phyloP scores from a whole-genome alignment of 2,329 filamentous ascomycete genomes.

The Fusarium neocosmosporiellum region DNA sequence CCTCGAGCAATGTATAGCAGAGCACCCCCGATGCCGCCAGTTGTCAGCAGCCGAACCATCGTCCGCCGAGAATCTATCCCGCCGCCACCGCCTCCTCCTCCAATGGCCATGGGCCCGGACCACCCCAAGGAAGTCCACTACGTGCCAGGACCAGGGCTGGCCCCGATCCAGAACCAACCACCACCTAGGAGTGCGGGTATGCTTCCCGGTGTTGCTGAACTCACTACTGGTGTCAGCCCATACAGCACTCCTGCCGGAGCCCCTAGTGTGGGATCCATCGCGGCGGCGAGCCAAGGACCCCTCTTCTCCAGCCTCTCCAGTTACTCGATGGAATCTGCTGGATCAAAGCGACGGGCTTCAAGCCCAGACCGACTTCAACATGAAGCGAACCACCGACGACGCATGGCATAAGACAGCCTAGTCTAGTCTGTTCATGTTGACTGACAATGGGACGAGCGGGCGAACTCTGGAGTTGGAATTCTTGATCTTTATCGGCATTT shows the following conservation, averaged over 20 bases:
- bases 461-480: conserved; percentile 28
- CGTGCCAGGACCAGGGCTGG: conserved; percentile 56
- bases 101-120: conserved; percentile 41
- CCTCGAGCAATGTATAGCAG: conserved; percentile 55
- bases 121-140: conserved; percentile 48
- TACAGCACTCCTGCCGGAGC: conserved; percentile 63
- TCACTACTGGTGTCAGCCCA: conserved; percentile 72
- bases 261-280: conserved; percentile 45
- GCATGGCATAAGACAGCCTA: conserved; percentile 42
- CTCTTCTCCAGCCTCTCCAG: conserved; percentile 48
- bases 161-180: conserved; percentile 63
- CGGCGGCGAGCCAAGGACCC: conserved; percentile 52
- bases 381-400: conserved; percentile 59
- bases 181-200: conserved; percentile 55
- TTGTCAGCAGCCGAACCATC: conserved; percentile 50
- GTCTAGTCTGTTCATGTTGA: not conserved
- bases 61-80: conserved; percentile 56
- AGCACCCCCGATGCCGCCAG: conserved; percentile 47
- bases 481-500: conserved; percentile 21
- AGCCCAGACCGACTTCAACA: conserved; percentile 56
- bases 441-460: conserved; percentile 8
- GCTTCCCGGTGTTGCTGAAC: conserved; percentile 71
- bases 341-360: conserved; percentile 64
- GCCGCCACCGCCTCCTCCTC: conserved; percentile 47
- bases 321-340: conserved; percentile 53